phyloP scores from a whole-genome alignment of 228 moss, liverwort and hornwort species.

The Sphagnum magellanicum region DNA sequence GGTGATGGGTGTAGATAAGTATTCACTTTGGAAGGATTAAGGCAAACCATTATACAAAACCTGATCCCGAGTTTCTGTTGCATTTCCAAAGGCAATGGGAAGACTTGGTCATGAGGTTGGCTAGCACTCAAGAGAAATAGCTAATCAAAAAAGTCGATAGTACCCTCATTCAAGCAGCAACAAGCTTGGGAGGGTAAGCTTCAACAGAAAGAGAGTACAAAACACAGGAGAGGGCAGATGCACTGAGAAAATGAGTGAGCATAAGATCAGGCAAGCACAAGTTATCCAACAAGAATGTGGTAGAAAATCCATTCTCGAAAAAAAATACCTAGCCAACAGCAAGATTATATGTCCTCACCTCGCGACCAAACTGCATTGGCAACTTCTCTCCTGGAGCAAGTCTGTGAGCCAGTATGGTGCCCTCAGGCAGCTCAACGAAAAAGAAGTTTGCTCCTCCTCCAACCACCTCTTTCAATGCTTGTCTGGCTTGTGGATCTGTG shows the following conservation, averaged over 20 bases:
- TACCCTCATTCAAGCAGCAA: no score
- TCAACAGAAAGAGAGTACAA: neutral
- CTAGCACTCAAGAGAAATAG: no score
- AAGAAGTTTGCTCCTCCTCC: conserved; percentile 71
- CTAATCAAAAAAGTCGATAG: no score
- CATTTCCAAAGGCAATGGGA: no score
- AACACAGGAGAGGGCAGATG: neutral
- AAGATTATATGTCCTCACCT: conserved; percentile 34
- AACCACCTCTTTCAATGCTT: conserved; percentile 62
- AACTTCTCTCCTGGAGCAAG: conserved; percentile 73
- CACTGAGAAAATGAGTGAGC: neutral
- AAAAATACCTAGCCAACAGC: no score
- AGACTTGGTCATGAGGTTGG: no score
- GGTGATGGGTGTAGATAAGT: no score
- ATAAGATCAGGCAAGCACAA: neutral
- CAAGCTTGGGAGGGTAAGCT: no score
- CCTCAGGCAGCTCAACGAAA: conserved; percentile 76
- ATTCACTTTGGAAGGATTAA: no score
- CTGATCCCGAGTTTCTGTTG: no score
- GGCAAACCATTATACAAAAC: no score
- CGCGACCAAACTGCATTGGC: conserved; percentile 97
- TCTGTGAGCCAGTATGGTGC: conserved; percentile 70
- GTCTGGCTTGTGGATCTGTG: conserved; percentile 25
- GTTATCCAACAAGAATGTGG: neutral
- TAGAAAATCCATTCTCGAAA: neutral